Evolutionary conservation across 495 filamentous ascomycete genomes (phyloP), one percentile per base, ranked within the genome.

Genomic region (Cercophora newfieldiana): DNA sequence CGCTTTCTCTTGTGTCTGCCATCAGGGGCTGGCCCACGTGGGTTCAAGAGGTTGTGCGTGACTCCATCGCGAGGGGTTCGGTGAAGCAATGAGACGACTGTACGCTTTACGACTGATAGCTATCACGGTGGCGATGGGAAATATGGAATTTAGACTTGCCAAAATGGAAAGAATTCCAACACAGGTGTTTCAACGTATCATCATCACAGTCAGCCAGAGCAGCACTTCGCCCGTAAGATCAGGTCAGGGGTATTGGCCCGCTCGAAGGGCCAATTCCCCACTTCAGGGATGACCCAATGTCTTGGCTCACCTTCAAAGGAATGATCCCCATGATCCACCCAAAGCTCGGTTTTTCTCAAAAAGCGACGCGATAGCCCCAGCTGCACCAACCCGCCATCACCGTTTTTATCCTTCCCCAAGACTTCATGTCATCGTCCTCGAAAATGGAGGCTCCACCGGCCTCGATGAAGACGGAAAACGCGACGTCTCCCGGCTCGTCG

Each of bases 21-120:
- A 61, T 80, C 28, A 72, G 73, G 44, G 76, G 67, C 16, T 63
- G 76, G 59, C 78, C 78, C 25, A 70, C 74, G 49, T 83, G 79
- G 81, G 69, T 78, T 47, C 74, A 80, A 61, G 60, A 72, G 28
- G 30, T 68, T 10, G 16, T 80, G 44, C 67, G 77, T 1, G 67
- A 69, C 76, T 30, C 29, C 22, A 60, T 67, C 3, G 59, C 53
- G 0, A 64, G 22, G 51, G 53, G 48, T 19, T 48, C 64, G 8
- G 56, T 53, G 50, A 22, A 14, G 2, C 50, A 7, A 24, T 65
- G 26, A 59, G 50, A 24, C 22, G n/a, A 53, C n/a, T n/a, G n/a
- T n/a, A n/a, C n/a, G n/a, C n/a, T n/a, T n/a, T n/a, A n/a, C n/a
- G n/a, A n/a, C n/a, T n/a, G n/a, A n/a, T n/a, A n/a, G n/a, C n/a